A percentile compares a stretch with the other conserved stretches of the same genome.
Conservation (phyloP, 805 yeast genomes). For the Candida jianshihensis region DNA sequence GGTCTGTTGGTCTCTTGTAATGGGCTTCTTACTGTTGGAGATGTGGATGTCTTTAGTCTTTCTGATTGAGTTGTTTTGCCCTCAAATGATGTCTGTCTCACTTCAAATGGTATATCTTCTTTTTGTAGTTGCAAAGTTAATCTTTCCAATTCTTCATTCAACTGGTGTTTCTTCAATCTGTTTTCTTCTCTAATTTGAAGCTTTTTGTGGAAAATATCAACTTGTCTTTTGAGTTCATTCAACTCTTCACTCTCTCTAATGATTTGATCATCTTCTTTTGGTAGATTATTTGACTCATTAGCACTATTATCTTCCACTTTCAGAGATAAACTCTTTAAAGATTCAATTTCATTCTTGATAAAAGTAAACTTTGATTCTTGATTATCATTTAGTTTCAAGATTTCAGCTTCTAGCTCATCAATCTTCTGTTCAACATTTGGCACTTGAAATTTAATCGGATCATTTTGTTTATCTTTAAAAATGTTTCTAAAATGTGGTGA, state of each 20-base stretch:
- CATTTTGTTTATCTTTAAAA: too few relatives aligned
- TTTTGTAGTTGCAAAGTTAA: conserved; percentile 20
- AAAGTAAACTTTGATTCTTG: conserved; percentile 13
- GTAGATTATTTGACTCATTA: not conserved
- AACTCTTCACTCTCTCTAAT: conserved; percentile 28
- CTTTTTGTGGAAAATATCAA: conserved; percentile 25
- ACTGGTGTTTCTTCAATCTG: conserved; percentile 26
- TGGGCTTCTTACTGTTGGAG: not conserved
- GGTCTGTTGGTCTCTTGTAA: not conserved
- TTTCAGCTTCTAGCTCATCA: not conserved
- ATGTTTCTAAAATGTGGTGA: too few relatives aligned
- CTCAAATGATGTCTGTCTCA: not conserved
- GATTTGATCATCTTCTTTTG: conserved; percentile 27
- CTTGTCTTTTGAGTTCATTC: conserved; percentile 25
- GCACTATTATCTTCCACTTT: not conserved
- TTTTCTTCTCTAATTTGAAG: conserved; percentile 28
- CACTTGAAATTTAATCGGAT: too few relatives aligned
- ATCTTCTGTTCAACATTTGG: conserved; percentile 2
- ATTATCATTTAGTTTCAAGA: conserved; percentile 1
- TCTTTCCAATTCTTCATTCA: conserved; percentile 24
- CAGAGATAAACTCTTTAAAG: conserved; percentile 13
- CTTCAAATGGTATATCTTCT: conserved; percentile 3
- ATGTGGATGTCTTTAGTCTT: not conserved
- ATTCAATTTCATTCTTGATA: conserved; percentile 16
- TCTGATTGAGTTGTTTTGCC: not conserved